Evolutionary conservation across 352 stramenopile species (phyloP).

Genomic region (Globisporangium nodosum): DNA sequence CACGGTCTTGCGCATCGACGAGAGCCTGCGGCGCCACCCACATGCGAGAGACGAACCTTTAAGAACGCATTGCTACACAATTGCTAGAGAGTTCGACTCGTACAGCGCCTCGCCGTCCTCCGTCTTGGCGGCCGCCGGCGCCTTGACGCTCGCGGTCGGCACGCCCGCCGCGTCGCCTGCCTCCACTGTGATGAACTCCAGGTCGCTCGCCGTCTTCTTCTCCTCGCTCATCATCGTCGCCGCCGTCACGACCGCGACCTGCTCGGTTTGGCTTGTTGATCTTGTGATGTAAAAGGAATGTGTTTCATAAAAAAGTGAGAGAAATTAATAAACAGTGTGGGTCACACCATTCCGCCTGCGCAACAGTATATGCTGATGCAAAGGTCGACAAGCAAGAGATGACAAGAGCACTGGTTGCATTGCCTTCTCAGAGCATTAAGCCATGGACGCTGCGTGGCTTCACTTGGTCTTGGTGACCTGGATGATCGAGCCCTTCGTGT

Average conservation of each 20-base stretch:
- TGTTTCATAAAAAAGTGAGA: too few relatives aligned
- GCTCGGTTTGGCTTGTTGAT: background rate
- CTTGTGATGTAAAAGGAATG: background rate
- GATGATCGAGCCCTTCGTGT: constrained; percentile 84
- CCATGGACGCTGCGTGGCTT: background rate
- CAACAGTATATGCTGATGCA: background rate
- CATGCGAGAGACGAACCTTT: background rate
- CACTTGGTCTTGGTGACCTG: constrained; percentile 77
- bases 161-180: constrained; percentile 9
- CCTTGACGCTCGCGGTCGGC: constrained; percentile 15
- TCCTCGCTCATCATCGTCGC: constrained; percentile 53
- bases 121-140: constrained; percentile 15
- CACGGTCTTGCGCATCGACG: constrained; percentile 64
- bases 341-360: too few relatives aligned
- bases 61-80: too few relatives aligned
- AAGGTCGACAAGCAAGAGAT: background rate
- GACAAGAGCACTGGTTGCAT: too few relatives aligned
- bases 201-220: constrained; percentile 47
- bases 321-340: too few relatives aligned
- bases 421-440: constrained; percentile 6
- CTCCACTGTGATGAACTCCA: constrained; percentile 81
- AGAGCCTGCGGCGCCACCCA: constrained; percentile 28
- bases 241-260: background rate
- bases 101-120: constrained; percentile 60
- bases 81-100: constrained; percentile 2